Percentiles rank a stretch among this genome's conserved stretches.
Evolutionary conservation across 306 rosid genomes (phyloP).

Genomic region (Vigna nakashimae): DNA sequence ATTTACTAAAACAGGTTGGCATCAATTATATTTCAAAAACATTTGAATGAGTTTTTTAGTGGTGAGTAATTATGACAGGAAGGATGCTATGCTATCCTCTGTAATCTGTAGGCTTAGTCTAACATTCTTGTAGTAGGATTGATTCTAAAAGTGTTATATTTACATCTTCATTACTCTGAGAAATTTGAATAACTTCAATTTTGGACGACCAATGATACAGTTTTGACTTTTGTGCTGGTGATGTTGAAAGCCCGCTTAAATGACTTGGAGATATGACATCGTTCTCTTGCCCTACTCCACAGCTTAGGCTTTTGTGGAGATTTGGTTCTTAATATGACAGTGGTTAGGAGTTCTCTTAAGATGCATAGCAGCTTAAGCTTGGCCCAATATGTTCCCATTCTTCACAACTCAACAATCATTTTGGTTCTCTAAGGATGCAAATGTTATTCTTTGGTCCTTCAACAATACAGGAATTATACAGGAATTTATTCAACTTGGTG

Average conservation of each 20-base stretch:
- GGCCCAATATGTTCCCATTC: too few species aligned
- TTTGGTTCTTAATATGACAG: too few species aligned
- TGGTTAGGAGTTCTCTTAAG: too few species aligned
- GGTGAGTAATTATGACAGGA: conserved; percentile 13
- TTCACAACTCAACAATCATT: too few species aligned
- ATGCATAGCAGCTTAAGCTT: too few species aligned
- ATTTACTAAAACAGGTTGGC: conserved; percentile 92
- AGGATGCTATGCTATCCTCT: conserved; percentile 15
- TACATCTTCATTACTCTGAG: neutral
- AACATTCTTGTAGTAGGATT: neutral
- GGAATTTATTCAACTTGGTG: conserved; percentile 83
- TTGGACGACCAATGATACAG: neutral
- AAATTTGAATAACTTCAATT: conserved; percentile 11
- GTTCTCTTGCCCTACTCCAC: too few species aligned
- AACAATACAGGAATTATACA: conserved; percentile 74
- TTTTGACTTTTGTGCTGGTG: too few species aligned
- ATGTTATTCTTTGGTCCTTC: too few species aligned
- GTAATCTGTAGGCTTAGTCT: neutral
- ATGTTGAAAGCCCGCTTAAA: too few species aligned
- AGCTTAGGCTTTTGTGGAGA: too few species aligned
- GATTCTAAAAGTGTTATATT: neutral
- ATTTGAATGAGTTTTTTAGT: neutral
- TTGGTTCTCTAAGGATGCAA: too few species aligned
- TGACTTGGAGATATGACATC: too few species aligned
- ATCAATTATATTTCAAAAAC: conserved; percentile 24